Evolutionary conservation across 306 rosid species (phyloP), one percentile per base, ranked within the genome.

Genomic region (Clitoria ternatea): DNA sequence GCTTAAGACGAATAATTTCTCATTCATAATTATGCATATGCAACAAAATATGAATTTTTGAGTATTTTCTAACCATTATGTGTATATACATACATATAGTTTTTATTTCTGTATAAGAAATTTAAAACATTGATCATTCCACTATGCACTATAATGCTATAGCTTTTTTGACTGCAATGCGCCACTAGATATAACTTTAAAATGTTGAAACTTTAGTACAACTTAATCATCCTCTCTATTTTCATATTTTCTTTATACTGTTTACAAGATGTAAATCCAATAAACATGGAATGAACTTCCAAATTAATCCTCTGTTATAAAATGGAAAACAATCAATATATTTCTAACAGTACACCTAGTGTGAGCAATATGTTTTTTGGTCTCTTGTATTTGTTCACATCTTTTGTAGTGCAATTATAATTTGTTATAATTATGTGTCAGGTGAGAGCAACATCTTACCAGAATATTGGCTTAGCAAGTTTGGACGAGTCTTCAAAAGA

Each of bases 401-500:
- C 15, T 66, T 55, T 23, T 53, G 62, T 32, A 24, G 11, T 61
- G 30, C 27, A 40, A 74, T n/a, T n/a, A n/a, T n/a, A n/a, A n/a
- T n/a, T n/a, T 45, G 72, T 82, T 50, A 54, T 50, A 62, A 62
- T 57, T 84, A 55, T 60, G 79, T 45, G 77, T 73, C 92, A 94
- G 97, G 66, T 80, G 77, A 86, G 86, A 86, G 91, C 68, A 54
- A 83, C 75, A 70, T 80, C 97, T 32, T 72, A 76, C 73, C 89
- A 83, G 57, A 79, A 54, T 55, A 54, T 61, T 76, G 85, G 80
- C 61, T 47, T 53, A 33, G 73, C 62, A 70, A 83, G 89, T 79
- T 77, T 87, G 37, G 92, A 94, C 1, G 96, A 89, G 57, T 81
- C 96, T 83, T 80, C 91, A 44, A 86, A 89, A 74, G 98, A 93